Percentiles rank a stretch among this genome's conserved stretches.
These are phyloP conservation scores for Tolypocladium inflatum DNA, from an alignment of 2,329 filamentous ascomycete species.

Conservation along the genomic window DNA sequence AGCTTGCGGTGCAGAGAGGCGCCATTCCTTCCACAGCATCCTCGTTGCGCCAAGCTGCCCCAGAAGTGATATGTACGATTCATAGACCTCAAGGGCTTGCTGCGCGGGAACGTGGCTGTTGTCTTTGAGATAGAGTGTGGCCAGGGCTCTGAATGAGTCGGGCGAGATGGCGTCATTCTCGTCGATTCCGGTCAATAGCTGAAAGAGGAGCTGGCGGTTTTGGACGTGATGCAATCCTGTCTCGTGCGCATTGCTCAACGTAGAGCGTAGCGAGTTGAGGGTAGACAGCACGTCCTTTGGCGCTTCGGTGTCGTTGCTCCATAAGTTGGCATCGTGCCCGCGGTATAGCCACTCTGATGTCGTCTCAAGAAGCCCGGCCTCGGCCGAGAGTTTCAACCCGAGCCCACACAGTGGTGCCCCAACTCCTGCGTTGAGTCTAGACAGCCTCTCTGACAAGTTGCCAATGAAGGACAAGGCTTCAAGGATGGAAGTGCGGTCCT, in stretches of 20 bases:
- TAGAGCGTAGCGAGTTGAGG: conserved; percentile 8
- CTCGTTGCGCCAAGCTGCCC: conserved; percentile 19
- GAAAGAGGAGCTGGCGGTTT: conserved; percentile 16
- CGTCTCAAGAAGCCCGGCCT: conserved; percentile 12
- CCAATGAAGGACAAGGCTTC: conserved; percentile 28
- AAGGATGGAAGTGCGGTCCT: conserved; percentile 1
- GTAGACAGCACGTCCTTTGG: conserved; percentile 12
- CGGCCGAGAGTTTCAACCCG: conserved; percentile 20
- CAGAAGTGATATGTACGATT: conserved; percentile 17
- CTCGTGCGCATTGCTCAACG: not conserved
- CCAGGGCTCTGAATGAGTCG: conserved; percentile 16
- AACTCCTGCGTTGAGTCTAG: conserved; percentile 11
- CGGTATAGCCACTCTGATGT: conserved; percentile 14
- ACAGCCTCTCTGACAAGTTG: conserved; percentile 26
- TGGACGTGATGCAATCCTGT: not conserved
- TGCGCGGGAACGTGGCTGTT: not conserved
- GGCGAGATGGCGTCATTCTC: conserved; percentile 9
- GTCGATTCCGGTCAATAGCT: conserved; percentile 17
- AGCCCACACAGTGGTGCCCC: conserved; percentile 17
- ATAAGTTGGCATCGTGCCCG: conserved; percentile 9
- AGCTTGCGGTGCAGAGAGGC: conserved; percentile 2
- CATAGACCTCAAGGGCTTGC: conserved; percentile 10
- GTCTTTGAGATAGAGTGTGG: conserved; percentile 5
- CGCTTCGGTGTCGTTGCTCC: conserved; percentile 4
- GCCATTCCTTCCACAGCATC: conserved; percentile 22